phyloP scores from a whole-genome alignment of 2,329 filamentous ascomycete genomes.

The Sarocladium brachiariae region DNA sequence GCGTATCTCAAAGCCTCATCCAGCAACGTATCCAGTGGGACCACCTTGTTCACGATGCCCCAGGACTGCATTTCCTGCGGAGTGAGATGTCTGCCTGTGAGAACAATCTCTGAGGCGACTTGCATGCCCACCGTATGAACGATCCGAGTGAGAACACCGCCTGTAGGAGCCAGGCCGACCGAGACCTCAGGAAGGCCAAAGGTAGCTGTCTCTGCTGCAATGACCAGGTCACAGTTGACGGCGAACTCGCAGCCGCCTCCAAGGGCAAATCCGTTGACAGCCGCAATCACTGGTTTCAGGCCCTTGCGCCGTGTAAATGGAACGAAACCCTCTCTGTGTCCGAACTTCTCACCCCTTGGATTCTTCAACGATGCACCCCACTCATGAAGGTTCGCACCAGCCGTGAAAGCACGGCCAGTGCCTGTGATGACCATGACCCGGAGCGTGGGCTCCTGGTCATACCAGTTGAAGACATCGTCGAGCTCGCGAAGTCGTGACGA shows the following conservation, averaged over 20 bases:
- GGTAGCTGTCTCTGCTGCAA: conserved; percentile 42
- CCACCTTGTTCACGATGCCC: conserved; percentile 16
- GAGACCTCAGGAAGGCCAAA: conserved; percentile 48
- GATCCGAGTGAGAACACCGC: conserved; percentile 43
- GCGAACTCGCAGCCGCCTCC: conserved; percentile 53
- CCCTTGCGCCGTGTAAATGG: conserved; percentile 44
- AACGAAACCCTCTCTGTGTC: conserved; percentile 16
- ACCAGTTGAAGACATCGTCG: conserved; percentile 43
- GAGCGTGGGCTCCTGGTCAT: conserved; percentile 41
- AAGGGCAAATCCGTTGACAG: conserved; percentile 50
- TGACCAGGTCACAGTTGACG: conserved; percentile 47
- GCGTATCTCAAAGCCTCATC: conserved; percentile 20
- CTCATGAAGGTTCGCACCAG: conserved; percentile 40
- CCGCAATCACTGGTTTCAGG: conserved; percentile 55
- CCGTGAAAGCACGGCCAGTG: conserved; percentile 46
- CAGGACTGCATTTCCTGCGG: conserved; percentile 35
- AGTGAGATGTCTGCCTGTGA: conserved; percentile 37
- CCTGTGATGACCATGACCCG: conserved; percentile 44
- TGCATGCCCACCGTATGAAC: conserved; percentile 39
- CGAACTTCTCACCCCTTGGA: conserved; percentile 33
- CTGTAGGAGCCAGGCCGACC: conserved; percentile 46
- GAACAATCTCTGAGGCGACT: conserved; percentile 40
- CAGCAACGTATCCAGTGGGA: conserved; percentile 10
- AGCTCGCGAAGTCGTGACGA: conserved; percentile 40
- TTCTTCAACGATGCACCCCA: conserved; percentile 31